Base-by-base conservation (phyloP, 2,329 filamentous ascomycete species). In the Colletotrichum cereale region DNA sequence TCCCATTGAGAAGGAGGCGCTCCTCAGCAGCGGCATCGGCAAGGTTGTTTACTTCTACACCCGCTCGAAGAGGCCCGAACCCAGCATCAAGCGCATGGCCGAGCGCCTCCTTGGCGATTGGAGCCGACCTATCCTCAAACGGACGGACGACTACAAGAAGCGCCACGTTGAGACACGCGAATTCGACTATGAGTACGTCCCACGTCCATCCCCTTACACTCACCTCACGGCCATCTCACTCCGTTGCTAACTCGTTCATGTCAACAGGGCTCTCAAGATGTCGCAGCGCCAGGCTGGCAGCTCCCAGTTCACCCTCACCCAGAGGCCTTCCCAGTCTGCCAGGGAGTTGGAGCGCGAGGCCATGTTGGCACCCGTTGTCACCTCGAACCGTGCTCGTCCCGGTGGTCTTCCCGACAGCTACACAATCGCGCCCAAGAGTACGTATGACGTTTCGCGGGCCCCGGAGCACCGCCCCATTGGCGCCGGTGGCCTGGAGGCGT, bases 1-100 rank as follows among this genome's bases (percentile, higher is more conserved):
- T 6, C 95, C 94, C 7, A 94, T 98, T 75, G 93, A 95, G 79
- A 98, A 98, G 79, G 96, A 98, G 77, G 89, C 92, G 2, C 87
- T 99, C 18, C 88, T 97, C 29, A 95, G 95, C 75, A 97, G 94
- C 76, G 95, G 96, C 26, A 96, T 99, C 74, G 96, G 96, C 79
- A 98, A 98, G 81, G 94, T 99, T 58, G 92, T 98, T 63, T 89
- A 97, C 73, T 99, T 98, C 84, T 99, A 99, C 84, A 98, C 95
- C 62, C 95, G 95, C 83, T 97, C 93, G 85, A 97, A 95, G 84
- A 92, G 94, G 75, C 93, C 95, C 0, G 94, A 98, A 82, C 86
- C 92, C 5, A 88, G 87, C 73, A 98, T 99, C 86, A 98, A 98
- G 86, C 91, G 96, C 75, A 94, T 95, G 84, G 96, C 96, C 0